phyloP scores from a whole-genome alignment of 2,329 filamentous ascomycete genomes.

The Cladosporium sp. region DNA sequence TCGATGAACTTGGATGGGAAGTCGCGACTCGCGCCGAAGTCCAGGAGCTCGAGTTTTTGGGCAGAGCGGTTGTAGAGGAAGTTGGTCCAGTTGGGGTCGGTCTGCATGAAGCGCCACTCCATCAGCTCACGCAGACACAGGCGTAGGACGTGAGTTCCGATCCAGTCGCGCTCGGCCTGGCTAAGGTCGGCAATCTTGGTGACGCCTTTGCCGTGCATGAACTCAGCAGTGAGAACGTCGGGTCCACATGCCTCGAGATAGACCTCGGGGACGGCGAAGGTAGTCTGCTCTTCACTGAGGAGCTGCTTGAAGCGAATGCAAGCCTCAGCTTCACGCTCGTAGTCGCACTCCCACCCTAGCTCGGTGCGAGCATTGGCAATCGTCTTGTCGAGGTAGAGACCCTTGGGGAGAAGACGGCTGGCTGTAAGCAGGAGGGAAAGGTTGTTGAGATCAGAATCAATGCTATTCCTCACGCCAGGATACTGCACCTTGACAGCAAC shows the following conservation, averaged over 20 bases:
- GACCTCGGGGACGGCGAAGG: slow-evolving; percentile 78
- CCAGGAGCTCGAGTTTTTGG: slow-evolving; percentile 77
- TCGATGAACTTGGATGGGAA: slow-evolving; percentile 78
- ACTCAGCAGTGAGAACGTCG: slow-evolving; percentile 89
- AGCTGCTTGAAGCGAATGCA: slow-evolving; percentile 74
- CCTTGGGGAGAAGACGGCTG: slow-evolving; percentile 84
- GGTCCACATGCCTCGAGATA: slow-evolving; percentile 77
- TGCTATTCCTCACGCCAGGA: slow-evolving; percentile 90
- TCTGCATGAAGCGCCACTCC: slow-evolving; percentile 98
- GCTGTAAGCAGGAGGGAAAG: slow-evolving; percentile 87
- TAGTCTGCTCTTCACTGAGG: slow-evolving; percentile 69
- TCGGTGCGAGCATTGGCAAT: slow-evolving; percentile 93
- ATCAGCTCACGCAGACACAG: slow-evolving; percentile 90
- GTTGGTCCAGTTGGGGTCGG: slow-evolving; percentile 99
- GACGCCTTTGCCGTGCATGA: slow-evolving; percentile 82
- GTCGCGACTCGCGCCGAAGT: slow-evolving; percentile 90
- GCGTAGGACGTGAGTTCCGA: slow-evolving; percentile 88
- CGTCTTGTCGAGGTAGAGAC: slow-evolving; percentile 92
- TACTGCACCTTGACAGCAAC: slow-evolving; percentile 98
- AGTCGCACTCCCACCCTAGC: slow-evolving; percentile 96
- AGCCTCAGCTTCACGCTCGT: slow-evolving; percentile 81
- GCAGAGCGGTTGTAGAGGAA: slow-evolving; percentile 81
- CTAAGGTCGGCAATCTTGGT: slow-evolving; percentile 72
- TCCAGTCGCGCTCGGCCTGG: slow-evolving; percentile 89
- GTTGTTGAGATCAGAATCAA: slow-evolving; percentile 95